Conservation (phyloP, 129 eudicot species). For the carrot (Daucus carota) region DH1_v3.0 NC_030384.2:17966001-17966500, state of each 20-base stretch:
- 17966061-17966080: neutral
- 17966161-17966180: neutral
- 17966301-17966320: neutral
- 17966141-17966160: neutral
- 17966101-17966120: neutral
- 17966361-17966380: no score
- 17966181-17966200: neutral
- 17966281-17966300: constrained; percentile 8
- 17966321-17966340: no score
- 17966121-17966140: neutral
- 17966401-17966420: no score
- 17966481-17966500: no score
- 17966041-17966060: no score
- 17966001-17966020: no score
- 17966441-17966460: no score
- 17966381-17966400: no score
- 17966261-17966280: constrained; percentile 2
- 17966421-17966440: no score
- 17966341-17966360: no score
- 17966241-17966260: neutral
- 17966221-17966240: neutral
- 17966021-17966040: no score
- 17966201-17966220: neutral
- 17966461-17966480: no score
- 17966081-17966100: constrained; percentile 11